Base-by-base conservation (phyloP, 2,329 filamentous ascomycete species). In the Didymella keratinophila region DNA sequence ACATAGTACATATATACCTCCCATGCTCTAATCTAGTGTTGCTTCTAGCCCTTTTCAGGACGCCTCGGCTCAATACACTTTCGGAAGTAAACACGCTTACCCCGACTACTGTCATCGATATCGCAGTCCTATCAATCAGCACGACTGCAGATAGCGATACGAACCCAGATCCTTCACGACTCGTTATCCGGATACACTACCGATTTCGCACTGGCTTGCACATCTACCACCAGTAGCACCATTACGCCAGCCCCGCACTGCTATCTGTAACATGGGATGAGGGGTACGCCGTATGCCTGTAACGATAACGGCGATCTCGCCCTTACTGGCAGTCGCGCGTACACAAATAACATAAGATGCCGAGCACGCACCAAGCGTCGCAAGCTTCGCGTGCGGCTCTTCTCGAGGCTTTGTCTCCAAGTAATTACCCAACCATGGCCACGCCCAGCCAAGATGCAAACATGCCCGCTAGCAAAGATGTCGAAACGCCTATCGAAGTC, bases 291-390 rank as follows among this genome's bases (percentile, higher is more conserved):
- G 55, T 37, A 28, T 27, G 25, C 52, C 27, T 47, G 44, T 18
- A 46, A 34, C 36, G 54, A 57, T 57, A 57, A 57, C 54, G 49
- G 27, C 30, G 55, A 58, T 58, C 55, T 20, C 25, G 20, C 28
- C 43, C 36, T 52, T 52, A 20, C 47, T 25, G 47, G 30, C 18
- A 18, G n/a, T n/a, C 30, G 25, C 25, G 25, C 43, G 52, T 28
- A 52, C 23, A 36, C 16, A n/a, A 18, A 16, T 36, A 36, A 36
- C 16, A 58, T 52, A 52, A 58, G 28, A 52, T 58, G 55, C 55
- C 55, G 41, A 57, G 48, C 36, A 16, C 43, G 12, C 49, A 48
- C 21, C 55, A 58, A 52, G 43, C 43, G 20, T 48, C 21, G 12
- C 42, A 58, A 52, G 55, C 48, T 28, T 52, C 37, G 30, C 41